Percentiles rank a stretch among this genome's conserved stretches.
phyloP scores from a whole-genome alignment of 164 flowering plant genomes.

The Umbilicus rupestris region DNA sequence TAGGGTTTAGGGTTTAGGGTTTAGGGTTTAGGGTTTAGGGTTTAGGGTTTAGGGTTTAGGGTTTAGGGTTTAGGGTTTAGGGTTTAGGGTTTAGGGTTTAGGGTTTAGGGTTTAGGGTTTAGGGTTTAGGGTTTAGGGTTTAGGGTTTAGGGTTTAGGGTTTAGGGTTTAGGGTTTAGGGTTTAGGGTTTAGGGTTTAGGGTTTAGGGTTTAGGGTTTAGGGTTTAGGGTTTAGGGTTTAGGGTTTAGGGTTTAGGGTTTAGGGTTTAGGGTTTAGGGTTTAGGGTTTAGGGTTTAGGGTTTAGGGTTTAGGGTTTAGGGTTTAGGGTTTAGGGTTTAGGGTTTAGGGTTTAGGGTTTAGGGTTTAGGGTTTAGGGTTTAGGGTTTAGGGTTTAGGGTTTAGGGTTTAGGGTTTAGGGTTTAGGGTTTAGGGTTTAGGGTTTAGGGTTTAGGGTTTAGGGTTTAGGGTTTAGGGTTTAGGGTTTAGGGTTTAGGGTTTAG shows the following conservation, averaged over 20 bases:
- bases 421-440: neutral
- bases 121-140: slow-evolving; percentile 1
- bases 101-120: slow-evolving; percentile 5
- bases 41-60: slow-evolving; percentile 5
- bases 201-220: neutral
- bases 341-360: neutral
- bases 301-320: neutral
- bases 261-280: neutral
- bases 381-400: neutral
- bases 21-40: neutral
- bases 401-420: neutral
- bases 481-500: neutral
- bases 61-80: slow-evolving; percentile 3
- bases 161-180: neutral
- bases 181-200: neutral
- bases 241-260: neutral
- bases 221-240: neutral
- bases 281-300: neutral
- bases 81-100: slow-evolving; percentile 10
- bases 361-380: neutral
- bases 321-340: neutral
- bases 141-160: slow-evolving; percentile 6
- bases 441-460: too few species aligned
- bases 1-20: slow-evolving; percentile 6
- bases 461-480: too few species aligned